These are phyloP conservation scores for Daldinia loculata DNA, from an alignment of 495 filamentous ascomycete genomes.

Conservation along the genomic window DNA sequence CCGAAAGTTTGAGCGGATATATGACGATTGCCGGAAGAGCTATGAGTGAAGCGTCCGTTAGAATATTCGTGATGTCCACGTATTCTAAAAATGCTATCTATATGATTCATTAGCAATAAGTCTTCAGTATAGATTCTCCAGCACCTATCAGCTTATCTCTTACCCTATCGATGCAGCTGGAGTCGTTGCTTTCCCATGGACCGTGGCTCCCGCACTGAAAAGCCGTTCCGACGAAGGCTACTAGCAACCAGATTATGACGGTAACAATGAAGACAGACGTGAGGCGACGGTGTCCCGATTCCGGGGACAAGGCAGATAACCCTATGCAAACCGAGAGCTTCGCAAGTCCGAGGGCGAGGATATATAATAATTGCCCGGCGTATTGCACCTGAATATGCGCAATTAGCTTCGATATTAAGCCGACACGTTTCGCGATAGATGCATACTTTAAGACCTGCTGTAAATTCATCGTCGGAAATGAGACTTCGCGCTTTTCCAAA, in stretches of 20 bases:
- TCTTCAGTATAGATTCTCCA: not conserved
- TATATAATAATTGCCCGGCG: slow-evolving; percentile 39
- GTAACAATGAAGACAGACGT: slow-evolving; percentile 15
- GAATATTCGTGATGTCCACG: slow-evolving; percentile 52
- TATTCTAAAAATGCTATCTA: slow-evolving; percentile 54
- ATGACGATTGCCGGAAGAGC: slow-evolving; percentile 52
- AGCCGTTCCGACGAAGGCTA: slow-evolving; percentile 47
- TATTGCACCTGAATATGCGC: slow-evolving; percentile 28
- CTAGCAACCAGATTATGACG: slow-evolving; percentile 45
- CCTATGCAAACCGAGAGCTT: slow-evolving; percentile 41
- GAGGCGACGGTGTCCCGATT: slow-evolving; percentile 33
- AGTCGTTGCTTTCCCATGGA: slow-evolving; percentile 50
- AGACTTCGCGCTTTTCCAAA: slow-evolving; percentile 32
- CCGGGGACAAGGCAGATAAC: slow-evolving; percentile 38
- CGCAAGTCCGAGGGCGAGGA: slow-evolving; percentile 38
- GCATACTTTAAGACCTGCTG: slow-evolving; percentile 35
- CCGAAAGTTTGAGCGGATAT: slow-evolving; percentile 34
- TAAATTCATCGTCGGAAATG: slow-evolving; percentile 29
- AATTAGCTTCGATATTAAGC: slow-evolving; percentile 5
- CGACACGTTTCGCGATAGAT: not conserved
- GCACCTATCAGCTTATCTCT: slow-evolving; percentile 3
- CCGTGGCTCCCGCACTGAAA: slow-evolving; percentile 54
- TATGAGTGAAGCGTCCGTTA: slow-evolving; percentile 55
- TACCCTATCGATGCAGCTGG: slow-evolving; percentile 52
- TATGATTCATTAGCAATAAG: not conserved